Percentiles rank a stretch among this genome's conserved stretches.
phyloP scores from a whole-genome alignment of 73 alveolate species.

The Tetrahymena elliotti region DNA sequence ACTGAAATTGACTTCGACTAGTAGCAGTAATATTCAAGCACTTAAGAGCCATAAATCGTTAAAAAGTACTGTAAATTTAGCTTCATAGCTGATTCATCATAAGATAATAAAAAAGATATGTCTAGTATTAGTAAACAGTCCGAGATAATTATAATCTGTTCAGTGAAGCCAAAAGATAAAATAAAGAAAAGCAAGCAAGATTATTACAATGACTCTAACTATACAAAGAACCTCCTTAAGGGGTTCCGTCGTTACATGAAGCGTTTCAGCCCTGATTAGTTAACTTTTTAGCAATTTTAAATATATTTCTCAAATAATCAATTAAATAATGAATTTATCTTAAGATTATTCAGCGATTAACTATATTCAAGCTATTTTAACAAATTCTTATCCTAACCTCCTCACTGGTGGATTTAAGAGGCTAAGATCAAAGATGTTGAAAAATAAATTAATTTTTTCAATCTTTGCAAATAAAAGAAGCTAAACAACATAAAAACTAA shows the following conservation, averaged over 20 bases:
- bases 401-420: not conserved
- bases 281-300: not conserved
- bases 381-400: not conserved
- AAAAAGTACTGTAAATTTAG: not conserved
- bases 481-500: not conserved
- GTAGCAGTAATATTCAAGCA: not conserved
- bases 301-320: not conserved
- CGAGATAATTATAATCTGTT: not conserved
- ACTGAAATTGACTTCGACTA: not conserved
- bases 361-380: not conserved
- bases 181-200: not conserved
- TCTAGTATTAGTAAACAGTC: not conserved
- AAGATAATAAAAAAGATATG: not conserved
- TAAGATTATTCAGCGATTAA: not conserved
- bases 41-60: not conserved
- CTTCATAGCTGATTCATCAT: not conserved
- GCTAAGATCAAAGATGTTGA: not conserved
- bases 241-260: not conserved
- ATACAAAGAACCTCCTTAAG: not conserved
- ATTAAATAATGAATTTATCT: not conserved
- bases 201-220: not conserved
- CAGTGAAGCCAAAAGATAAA: not conserved
- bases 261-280: not conserved
- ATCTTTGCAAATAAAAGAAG: not conserved
- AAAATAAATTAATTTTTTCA: not conserved